phyloP scores from a whole-genome alignment of 1,284 basidiomycete species.

The Sparassis latifolia region DNA sequence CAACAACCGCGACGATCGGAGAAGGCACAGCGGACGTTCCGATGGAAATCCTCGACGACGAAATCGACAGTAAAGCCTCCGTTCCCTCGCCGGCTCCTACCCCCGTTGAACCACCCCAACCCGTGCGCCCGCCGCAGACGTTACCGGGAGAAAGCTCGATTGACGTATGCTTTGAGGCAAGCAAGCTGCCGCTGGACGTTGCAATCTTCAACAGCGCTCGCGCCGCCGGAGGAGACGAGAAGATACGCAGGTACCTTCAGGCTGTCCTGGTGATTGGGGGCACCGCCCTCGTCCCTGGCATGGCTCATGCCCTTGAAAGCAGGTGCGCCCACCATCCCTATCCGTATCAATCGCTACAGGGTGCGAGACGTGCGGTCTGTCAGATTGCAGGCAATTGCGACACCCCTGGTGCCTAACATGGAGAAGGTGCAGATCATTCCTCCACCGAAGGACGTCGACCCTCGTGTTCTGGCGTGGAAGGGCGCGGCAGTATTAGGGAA shows the following conservation, averaged over 20 bases:
- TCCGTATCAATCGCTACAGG: too few relatives aligned
- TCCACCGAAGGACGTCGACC: constrained; percentile 90
- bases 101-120: neutral
- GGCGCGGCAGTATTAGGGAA: constrained; percentile 91
- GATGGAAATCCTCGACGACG: constrained; percentile 43
- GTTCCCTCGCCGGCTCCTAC: constrained; percentile 4
- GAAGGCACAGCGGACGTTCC: constrained; percentile 28
- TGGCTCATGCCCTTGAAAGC: constrained; percentile 75
- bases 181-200: constrained; percentile 88
- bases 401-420: constrained; percentile 74
- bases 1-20: constrained; percentile 7
- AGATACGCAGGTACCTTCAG: constrained; percentile 84
- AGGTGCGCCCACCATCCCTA: constrained; percentile 37
- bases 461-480: constrained; percentile 89
- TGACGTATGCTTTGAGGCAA: constrained; percentile 80
- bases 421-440: constrained; percentile 86
- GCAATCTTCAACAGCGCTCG: constrained; percentile 91
- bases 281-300: constrained; percentile 66
- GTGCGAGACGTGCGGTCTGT: neutral
- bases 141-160: constrained; percentile 35
- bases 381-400: constrained; percentile 79
- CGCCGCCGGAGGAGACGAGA: constrained; percentile 81
- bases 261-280: constrained; percentile 89
- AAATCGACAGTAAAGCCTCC: constrained; percentile 33
- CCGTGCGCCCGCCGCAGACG: constrained; percentile 10